These are phyloP conservation scores for Cladosporium sp. DNA, from an alignment of 2,329 filamentous ascomycete genomes.

Conservation along the genomic window DNA sequence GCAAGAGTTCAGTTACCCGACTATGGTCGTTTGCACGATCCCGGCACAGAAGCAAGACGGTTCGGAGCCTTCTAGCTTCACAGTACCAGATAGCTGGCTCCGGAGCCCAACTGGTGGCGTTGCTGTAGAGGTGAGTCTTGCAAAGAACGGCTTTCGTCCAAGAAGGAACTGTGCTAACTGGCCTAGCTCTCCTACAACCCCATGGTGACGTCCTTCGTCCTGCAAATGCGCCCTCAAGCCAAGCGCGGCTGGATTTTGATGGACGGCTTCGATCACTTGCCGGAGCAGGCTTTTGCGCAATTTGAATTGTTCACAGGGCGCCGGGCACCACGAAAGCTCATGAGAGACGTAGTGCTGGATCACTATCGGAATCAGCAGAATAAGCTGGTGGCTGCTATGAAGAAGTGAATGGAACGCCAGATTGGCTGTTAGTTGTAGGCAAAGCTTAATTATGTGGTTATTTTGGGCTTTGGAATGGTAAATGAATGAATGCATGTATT, in stretches of 20 bases:
- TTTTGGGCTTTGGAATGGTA: too few relatives aligned
- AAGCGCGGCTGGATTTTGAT: slow-evolving; percentile 68
- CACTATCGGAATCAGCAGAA: slow-evolving; percentile 20
- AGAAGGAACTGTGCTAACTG: too few relatives aligned
- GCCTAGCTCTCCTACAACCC: slow-evolving; percentile 61
- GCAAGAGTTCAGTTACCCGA: slow-evolving; percentile 57
- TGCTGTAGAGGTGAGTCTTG: slow-evolving; percentile 57
- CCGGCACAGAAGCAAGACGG: slow-evolving; percentile 65
- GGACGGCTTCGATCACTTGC: slow-evolving; percentile 70
- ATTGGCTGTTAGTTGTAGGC: too few relatives aligned
- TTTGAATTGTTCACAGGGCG: slow-evolving; percentile 77
- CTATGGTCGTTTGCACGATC: slow-evolving; percentile 73
- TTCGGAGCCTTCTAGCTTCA: slow-evolving; percentile 62
- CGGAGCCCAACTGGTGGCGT: slow-evolving; percentile 70
- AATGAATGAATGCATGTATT: too few relatives aligned
- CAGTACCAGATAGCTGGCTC: slow-evolving; percentile 66
- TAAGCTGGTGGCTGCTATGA: slow-evolving; percentile 1
- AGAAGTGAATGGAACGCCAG: too few relatives aligned
- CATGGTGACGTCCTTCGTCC: slow-evolving; percentile 65
- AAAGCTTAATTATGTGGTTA: too few relatives aligned
- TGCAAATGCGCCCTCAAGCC: slow-evolving; percentile 59
- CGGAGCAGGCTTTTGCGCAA: slow-evolving; percentile 76
- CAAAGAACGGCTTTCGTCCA: background rate
- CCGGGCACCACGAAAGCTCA: slow-evolving; percentile 64
- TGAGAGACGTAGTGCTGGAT: slow-evolving; percentile 60